Evolutionary conservation across 2,329 filamentous ascomycete species (phyloP), one percentile per base, ranked within the genome.

Genomic region (Fusarium sp.): DNA sequence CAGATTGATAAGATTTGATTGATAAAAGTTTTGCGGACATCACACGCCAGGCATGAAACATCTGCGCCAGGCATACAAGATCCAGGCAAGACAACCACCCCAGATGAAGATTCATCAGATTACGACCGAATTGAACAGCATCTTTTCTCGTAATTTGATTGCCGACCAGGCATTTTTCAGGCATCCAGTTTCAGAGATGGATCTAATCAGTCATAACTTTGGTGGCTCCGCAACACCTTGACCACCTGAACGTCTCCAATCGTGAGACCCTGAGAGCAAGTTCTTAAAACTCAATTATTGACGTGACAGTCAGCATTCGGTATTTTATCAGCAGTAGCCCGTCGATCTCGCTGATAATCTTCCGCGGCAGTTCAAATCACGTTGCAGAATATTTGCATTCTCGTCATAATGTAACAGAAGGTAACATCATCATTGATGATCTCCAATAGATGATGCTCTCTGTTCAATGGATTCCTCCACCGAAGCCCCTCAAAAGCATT

Each of bases 1-100:
- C 78, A 76, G 83, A 84, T 84, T 84, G 83, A 84, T 84, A 83
- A 84, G 83, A 84, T 84, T 80, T 78, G 81, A 83, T 83, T 83
- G 81, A 83, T 83, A 82, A 83, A 80, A 80, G 69, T 71, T 74
- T 74, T 65, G 70, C 69, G 55, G 64, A 53, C 46, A 50, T 48
- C 56, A 49, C 65, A 60, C 68, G 72, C 74, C 70, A 76, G 74
- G 73, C 74, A 76, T 14, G 26, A 45, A 42, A 13, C 11, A 48
- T 26, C 6, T 40, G n/a, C 53, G 73, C 70, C 73, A 73, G 67
- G 70, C 70, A 73, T 41, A 35, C 27, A 9, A 7, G 20, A 26
- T 23, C 23, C 37, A 50, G 33, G 35, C 49, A 35, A 52, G 42
- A 26, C 37, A 18, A 35, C 59, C 67, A 54, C n/a, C 46, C 46